A percentile compares a stretch with the other conserved stretches of the same genome.
Conservation (phyloP, 164 flowering plant species). For the Kalanchoe fedtschenkoi region DNA sequence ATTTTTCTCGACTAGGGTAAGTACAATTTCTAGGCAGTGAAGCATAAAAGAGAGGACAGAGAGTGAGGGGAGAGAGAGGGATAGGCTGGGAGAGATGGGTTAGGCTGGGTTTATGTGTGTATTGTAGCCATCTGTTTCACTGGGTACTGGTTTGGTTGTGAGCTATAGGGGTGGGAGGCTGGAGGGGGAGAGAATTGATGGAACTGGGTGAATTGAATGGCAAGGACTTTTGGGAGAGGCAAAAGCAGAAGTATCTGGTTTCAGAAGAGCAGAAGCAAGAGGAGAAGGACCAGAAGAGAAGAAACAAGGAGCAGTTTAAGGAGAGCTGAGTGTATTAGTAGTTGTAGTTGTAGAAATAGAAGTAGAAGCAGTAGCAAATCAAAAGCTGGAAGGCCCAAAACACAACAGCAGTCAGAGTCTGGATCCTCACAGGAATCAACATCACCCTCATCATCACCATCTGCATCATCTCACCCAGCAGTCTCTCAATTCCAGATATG, state of each 20-base stretch:
- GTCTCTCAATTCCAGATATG: slow-evolving; percentile 17
- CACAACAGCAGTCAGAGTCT: slow-evolving; percentile 47
- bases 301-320: neutral
- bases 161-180: neutral
- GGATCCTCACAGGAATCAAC: slow-evolving; percentile 79
- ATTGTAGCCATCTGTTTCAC: neutral
- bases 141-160: neutral
- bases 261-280: neutral
- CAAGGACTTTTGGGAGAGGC: slow-evolving; percentile 30
- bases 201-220: slow-evolving; percentile 6
- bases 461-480: slow-evolving; percentile 15
- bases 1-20: slow-evolving; percentile 18
- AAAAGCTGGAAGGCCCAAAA: slow-evolving; percentile 64
- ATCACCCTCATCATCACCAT: slow-evolving; percentile 19
- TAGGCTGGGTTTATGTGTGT: slow-evolving; percentile 1
- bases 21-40: slow-evolving; percentile 1
- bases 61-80: neutral
- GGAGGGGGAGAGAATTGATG: neutral
- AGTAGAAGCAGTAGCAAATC: neutral
- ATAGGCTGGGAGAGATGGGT: neutral
- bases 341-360: slow-evolving; percentile 4
- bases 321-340: neutral
- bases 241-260: slow-evolving; percentile 3
- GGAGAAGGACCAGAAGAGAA: slow-evolving; percentile 2
- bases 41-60: neutral